phyloP scores from a whole-genome alignment of 2,329 filamentous ascomycete genomes.

The Penicillium sp. region DNA sequence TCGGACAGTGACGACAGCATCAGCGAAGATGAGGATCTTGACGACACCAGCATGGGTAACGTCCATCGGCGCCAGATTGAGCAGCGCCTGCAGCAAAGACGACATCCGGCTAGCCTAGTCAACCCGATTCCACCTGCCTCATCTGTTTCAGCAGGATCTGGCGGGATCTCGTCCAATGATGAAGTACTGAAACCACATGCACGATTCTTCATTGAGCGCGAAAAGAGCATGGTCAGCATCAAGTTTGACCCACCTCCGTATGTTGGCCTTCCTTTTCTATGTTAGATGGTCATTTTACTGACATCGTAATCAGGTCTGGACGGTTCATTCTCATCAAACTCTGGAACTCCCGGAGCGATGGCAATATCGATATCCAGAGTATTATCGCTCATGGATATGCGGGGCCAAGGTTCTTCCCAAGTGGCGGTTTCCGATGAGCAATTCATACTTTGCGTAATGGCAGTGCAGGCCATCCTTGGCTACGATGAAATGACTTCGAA shows the following conservation, averaged over 20 bases:
- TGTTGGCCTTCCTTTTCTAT: conserved; percentile 13
- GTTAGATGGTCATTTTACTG: not conserved
- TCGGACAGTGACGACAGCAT: conserved; percentile 37
- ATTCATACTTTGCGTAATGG: not conserved
- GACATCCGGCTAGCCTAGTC: conserved; percentile 29
- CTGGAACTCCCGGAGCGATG: conserved; percentile 74
- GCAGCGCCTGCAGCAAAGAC: conserved; percentile 27
- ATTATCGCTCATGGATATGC: conserved; percentile 82
- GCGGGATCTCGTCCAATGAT: conserved; percentile 3
- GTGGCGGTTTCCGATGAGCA: conserved; percentile 59
- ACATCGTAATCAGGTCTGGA: conserved; percentile 59
- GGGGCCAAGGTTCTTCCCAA: conserved; percentile 81
- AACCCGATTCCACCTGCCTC: conserved; percentile 27
- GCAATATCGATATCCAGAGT: conserved; percentile 88
- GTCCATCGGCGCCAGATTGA: conserved; percentile 32
- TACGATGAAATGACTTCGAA: conserved; percentile 4
- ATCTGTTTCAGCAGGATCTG: conserved; percentile 11
- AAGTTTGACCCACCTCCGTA: conserved; percentile 62
- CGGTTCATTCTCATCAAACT: conserved; percentile 86
- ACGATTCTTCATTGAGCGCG: conserved; percentile 78
- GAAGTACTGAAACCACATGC: conserved; percentile 72
- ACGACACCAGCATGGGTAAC: conserved; percentile 21
- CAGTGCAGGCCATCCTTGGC: not conserved
- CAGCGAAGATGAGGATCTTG: conserved; percentile 32
- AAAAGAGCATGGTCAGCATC: conserved; percentile 83